phyloP scores from a whole-genome alignment of 768 basidiomycete species.

The Mycena belliarum region DNA sequence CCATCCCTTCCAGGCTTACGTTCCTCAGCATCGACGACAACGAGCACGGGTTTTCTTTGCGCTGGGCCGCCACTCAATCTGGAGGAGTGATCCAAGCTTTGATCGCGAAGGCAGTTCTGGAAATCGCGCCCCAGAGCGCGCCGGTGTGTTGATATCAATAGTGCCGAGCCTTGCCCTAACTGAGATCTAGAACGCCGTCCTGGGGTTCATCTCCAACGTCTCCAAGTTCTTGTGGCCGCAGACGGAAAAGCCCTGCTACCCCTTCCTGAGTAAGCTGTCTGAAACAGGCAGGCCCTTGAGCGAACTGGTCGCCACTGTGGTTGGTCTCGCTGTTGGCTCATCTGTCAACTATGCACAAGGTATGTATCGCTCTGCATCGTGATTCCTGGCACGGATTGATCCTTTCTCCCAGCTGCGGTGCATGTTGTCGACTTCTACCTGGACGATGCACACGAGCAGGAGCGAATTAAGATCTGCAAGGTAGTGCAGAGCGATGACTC shows the following conservation, averaged over 20 bases:
- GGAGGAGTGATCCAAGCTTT: constrained; percentile 24
- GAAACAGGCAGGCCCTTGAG: constrained; percentile 39
- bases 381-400: not conserved
- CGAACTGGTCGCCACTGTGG: constrained; percentile 42
- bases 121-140: constrained; percentile 23
- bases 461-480: constrained; percentile 39
- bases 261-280: constrained; percentile 40
- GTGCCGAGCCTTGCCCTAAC: not conserved
- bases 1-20: not conserved
- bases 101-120: constrained; percentile 19
- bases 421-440: constrained; percentile 58
- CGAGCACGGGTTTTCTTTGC: constrained; percentile 19
- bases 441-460: constrained; percentile 38
- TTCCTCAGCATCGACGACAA: constrained; percentile 24
- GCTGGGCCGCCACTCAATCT: constrained; percentile 15
- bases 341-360: constrained; percentile 50
- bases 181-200: constrained; percentile 29
- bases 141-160: no score
- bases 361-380: constrained; percentile 11
- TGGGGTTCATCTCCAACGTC: constrained; percentile 27
- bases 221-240: constrained; percentile 31
- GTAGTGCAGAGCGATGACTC: constrained; percentile 35
- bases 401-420: constrained; percentile 34
- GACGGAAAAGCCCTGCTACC: constrained; percentile 35
- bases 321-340: constrained; percentile 50